Evolutionary conservation across 495 filamentous ascomycete species (phyloP), one percentile per base, ranked within the genome.

Genomic region (Hypoxylon subgilvum): DNA sequence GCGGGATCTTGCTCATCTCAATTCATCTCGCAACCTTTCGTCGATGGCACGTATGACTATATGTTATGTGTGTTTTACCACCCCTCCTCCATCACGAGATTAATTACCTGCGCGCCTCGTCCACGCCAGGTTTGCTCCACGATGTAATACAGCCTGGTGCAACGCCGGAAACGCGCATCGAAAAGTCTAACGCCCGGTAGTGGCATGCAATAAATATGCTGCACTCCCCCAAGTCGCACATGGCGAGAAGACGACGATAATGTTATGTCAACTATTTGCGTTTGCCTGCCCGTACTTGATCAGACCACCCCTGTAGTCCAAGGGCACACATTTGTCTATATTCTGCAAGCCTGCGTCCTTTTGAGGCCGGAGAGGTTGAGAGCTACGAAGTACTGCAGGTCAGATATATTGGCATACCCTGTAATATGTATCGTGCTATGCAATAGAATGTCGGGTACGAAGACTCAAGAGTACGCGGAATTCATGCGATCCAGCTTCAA

Each of bases 81-180:
- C n/a, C n/a, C n/a, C 41, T 0, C 35, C n/a, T n/a, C 36, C 46
- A 52, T 48, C 52, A 56, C 52, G 46, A 56, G 52, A 62, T 61
- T 38, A 46, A 32, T 44, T 46, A 48, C 45, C 36, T 45, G 12
- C 34, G 14, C 48, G n/a, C 10, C 41, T 38, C n/a, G 16, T 14
- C 6, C 16, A n/a, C 14, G 12, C 16, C 19, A 38, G 16, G 35
- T 38, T 17, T 18, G 7, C 35, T 22, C 41, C 39, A 27, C 34
- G 40, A 31, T 13, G 31, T 4, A 34, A 12, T 16, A 38, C 16
- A 17, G 5, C 51, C 48, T 63, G 13, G 58, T 56, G 28, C 51
- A 18, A 62, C 50, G 32, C 58, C 58, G 58, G 52, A 62, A n/a
- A 46, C 39, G 25, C 58, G 25, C 58, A 62, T 55, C 58, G 58